phyloP scores from a whole-genome alignment of 108 stramenopile species.

The Nitzschia sp. region DNA sequence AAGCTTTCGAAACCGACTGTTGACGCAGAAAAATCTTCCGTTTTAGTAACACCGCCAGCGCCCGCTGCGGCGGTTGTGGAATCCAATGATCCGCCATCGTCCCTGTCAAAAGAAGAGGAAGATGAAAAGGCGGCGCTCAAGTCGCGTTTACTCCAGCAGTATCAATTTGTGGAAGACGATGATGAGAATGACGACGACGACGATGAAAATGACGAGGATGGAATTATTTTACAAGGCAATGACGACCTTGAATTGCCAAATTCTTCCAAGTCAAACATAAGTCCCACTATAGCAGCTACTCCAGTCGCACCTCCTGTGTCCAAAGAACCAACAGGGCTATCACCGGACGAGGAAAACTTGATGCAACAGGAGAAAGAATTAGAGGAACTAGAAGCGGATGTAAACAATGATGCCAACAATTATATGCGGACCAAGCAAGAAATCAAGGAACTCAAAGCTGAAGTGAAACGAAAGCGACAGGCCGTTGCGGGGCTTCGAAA shows the following conservation, averaged over 20 bases:
- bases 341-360: constrained; percentile 23
- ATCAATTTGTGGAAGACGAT: constrained; percentile 54
- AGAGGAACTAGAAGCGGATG: constrained; percentile 45
- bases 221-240: background rate
- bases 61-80: background rate
- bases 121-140: constrained; percentile 25
- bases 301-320: background rate
- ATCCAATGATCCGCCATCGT: background rate
- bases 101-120: background rate
- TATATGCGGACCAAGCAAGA: constrained; percentile 80
- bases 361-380: constrained; percentile 37
- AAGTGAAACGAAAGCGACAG: constrained; percentile 51
- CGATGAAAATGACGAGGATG: constrained; percentile 11
- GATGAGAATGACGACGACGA: constrained; percentile 26
- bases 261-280: background rate
- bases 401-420: constrained; percentile 70
- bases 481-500: constrained; percentile 34
- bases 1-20: background rate
- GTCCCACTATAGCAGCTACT: background rate
- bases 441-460: constrained; percentile 53
- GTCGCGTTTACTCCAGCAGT: constrained; percentile 51
- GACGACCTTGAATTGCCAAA: background rate
- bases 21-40: background rate
- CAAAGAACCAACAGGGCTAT: background rate
- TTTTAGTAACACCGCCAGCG: too few species aligned